phyloP scores from a whole-genome alignment of 2,329 filamentous ascomycete species.

The Exutisphaerella laricina region DNA sequence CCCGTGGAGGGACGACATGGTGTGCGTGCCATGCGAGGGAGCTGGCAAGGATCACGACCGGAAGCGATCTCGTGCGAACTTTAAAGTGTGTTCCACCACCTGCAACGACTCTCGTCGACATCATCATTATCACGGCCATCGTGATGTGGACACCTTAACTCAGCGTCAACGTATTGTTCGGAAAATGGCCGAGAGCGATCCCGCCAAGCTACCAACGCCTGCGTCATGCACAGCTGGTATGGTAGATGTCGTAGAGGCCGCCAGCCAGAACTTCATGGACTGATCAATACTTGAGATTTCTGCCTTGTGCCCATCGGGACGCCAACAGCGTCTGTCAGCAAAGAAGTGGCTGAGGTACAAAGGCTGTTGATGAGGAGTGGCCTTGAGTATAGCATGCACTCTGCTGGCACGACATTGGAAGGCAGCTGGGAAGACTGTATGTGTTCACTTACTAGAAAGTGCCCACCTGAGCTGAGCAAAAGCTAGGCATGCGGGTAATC shows the following conservation, averaged over 20 bases:
- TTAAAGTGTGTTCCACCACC: too few relatives aligned
- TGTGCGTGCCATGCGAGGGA: too few relatives aligned
- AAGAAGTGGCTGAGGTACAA: slow-evolving; percentile 83
- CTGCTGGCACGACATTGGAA: slow-evolving; percentile 80
- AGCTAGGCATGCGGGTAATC: slow-evolving; percentile 76
- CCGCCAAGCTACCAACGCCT: slow-evolving; percentile 53
- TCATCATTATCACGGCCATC: too few relatives aligned
- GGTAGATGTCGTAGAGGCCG: slow-evolving; percentile 1
- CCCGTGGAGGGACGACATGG: too few relatives aligned
- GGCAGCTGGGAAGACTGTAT: slow-evolving; percentile 45
- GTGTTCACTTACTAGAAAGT: slow-evolving; percentile 1
- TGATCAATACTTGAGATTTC: slow-evolving; percentile 61
- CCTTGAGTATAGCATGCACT: slow-evolving; percentile 82
- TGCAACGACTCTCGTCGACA: too few relatives aligned
- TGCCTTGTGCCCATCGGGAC: slow-evolving; percentile 76
- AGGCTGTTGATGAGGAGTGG: slow-evolving; percentile 74
- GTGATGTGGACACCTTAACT: slow-evolving; percentile 29
- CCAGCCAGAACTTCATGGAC: slow-evolving; percentile 5
- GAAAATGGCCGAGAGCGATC: slow-evolving; percentile 29
- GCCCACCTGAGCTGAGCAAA: slow-evolving; percentile 57
- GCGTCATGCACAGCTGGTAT: slow-evolving; percentile 62
- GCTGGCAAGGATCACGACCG: too few relatives aligned
- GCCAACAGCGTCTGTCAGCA: slow-evolving; percentile 45
- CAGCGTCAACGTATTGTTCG: slow-evolving; percentile 26
- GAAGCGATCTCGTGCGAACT: too few relatives aligned